These are phyloP conservation scores for Mucor lusitanicus DNA, from an alignment of 371 early-diverging fungal genomes.

Conservation along the genomic window DNA sequence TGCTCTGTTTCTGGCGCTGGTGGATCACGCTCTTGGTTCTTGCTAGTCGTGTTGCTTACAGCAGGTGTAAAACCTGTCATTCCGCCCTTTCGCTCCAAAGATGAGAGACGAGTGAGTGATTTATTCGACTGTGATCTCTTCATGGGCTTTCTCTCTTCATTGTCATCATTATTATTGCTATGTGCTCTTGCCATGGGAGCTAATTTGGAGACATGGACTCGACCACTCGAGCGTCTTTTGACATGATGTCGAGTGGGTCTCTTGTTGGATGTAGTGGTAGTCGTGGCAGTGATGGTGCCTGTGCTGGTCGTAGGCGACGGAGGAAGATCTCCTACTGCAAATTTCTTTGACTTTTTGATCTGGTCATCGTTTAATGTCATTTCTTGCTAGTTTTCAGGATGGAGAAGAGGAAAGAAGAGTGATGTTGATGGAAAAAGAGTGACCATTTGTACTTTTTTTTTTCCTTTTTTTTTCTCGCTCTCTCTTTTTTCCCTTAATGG, in stretches of 20 bases:
- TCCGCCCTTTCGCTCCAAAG: constrained; percentile 10
- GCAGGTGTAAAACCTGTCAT: constrained; percentile 12
- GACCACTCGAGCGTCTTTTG: constrained; percentile 33
- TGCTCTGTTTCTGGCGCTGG: neutral
- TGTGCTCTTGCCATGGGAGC: constrained; percentile 31
- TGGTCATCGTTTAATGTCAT: constrained; percentile 21
- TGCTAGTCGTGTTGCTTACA: neutral
- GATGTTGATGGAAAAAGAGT: neutral
- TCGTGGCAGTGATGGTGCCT: constrained; percentile 5
- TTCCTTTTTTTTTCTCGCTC: neutral
- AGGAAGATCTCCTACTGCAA: constrained; percentile 33
- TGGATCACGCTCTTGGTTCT: neutral
- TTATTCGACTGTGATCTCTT: constrained; percentile 31
- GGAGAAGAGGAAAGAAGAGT: neutral
- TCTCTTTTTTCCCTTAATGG: neutral
- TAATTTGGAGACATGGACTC: constrained; percentile 33
- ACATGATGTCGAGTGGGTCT: constrained; percentile 34
- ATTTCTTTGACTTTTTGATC: constrained; percentile 23
- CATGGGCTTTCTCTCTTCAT: constrained; percentile 24
- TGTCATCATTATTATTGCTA: constrained; percentile 13
- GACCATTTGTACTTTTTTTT: constrained; percentile 2
- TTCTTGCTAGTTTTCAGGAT: neutral
- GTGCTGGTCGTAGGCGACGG: constrained; percentile 28
- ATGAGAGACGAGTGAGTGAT: constrained; percentile 21
- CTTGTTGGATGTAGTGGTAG: constrained; percentile 3